Evolutionary conservation across 108 stramenopile species (phyloP), one percentile per base, ranked within the genome.

Genomic region (Nannochloropsis gaditana): DNA sequence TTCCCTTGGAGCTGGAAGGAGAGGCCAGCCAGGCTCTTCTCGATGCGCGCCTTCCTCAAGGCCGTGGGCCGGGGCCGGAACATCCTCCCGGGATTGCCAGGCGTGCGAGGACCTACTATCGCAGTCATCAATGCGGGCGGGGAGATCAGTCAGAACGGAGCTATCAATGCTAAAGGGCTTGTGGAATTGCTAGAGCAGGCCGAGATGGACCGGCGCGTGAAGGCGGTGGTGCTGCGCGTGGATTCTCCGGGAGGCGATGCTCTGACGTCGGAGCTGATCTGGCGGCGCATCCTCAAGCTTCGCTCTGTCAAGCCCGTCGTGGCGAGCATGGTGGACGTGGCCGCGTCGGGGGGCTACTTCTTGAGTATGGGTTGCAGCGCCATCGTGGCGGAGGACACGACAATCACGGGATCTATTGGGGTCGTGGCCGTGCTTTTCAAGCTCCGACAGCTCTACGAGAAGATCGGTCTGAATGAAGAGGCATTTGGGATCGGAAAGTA

Each of bases 371-470:
- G 85, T 21, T 89, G 89, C 85, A 87, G 88, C 21, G 31, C 42
- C 9, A 89, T 89, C 44, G 89, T 89, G 8, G 88, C 87, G 44
- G 89, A 89, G 44, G 87, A 89, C 42, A 83, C 88, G 9, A 89
- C 87, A 44, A 84, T 89, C 43, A 89, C 89, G 44, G 89, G 89
- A n/a, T 88, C 87, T 86, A 89, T 89, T 80, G 89, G 89, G 21
- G 89, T 89, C 9, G 89, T 89, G 44, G 43, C 43, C 42, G 89
- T 84, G 8, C 31, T 86, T 31, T 85, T 89, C 59, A 85, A 85
- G 45, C 41, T 83, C 2, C 85, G 44, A 21, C 44, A 88, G 85
- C 83, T 89, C 21, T 44, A 85, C 2, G 83, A 89, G 31, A 43
- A 87, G 84, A 11, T 89, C 17, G 89, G 89, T 41, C 11, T 86